Percentiles rank a stretch among this genome's conserved stretches.
Conservation (phyloP, 768 basidiomycete genomes). For the Piloderma croceum region DNA sequence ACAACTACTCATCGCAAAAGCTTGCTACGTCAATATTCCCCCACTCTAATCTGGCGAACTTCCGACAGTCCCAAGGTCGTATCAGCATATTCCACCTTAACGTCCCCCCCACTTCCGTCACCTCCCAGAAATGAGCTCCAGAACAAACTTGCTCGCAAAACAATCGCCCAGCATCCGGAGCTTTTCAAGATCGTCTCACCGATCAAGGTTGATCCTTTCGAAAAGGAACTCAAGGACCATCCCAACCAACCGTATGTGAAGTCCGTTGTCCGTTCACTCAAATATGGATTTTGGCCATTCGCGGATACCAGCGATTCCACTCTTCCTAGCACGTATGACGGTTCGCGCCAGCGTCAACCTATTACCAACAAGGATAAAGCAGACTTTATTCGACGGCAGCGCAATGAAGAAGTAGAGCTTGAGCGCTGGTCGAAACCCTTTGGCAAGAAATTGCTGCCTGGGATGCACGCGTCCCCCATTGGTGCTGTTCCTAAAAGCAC, state of each 20-base stretch:
- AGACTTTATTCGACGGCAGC: conserved; percentile 12
- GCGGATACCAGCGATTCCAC: too few relatives aligned
- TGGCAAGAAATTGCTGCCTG: conserved; percentile 14
- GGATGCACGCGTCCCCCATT: conserved; percentile 26
- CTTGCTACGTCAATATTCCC: too few relatives aligned
- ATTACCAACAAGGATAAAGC: conserved; percentile 5
- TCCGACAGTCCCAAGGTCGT: too few relatives aligned
- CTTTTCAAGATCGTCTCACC: conserved; percentile 21
- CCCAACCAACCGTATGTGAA: conserved; percentile 25
- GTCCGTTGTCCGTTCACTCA: conserved; percentile 18
- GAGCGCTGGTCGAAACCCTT: conserved; percentile 21
- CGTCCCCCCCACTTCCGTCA: too few relatives aligned
- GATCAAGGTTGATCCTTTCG: conserved; percentile 17
- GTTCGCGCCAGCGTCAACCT: neutral
- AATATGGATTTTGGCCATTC: conserved; percentile 29
- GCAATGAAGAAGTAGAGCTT: conserved; percentile 12
- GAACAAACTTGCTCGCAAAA: too few relatives aligned
- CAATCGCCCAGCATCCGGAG: conserved; percentile 2
- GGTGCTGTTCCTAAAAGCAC: conserved; percentile 22
- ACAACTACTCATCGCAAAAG: too few relatives aligned
- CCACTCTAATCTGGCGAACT: too few relatives aligned
- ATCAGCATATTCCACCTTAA: too few relatives aligned
- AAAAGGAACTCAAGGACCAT: conserved; percentile 16
- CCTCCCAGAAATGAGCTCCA: too few relatives aligned
- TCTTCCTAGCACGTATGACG: conserved; percentile 11